Percentiles rank a stretch among this genome's conserved stretches.
Evolutionary conservation across 2,329 filamentous ascomycete genomes (phyloP).

Genomic region (Mariannaea elegans): DNA sequence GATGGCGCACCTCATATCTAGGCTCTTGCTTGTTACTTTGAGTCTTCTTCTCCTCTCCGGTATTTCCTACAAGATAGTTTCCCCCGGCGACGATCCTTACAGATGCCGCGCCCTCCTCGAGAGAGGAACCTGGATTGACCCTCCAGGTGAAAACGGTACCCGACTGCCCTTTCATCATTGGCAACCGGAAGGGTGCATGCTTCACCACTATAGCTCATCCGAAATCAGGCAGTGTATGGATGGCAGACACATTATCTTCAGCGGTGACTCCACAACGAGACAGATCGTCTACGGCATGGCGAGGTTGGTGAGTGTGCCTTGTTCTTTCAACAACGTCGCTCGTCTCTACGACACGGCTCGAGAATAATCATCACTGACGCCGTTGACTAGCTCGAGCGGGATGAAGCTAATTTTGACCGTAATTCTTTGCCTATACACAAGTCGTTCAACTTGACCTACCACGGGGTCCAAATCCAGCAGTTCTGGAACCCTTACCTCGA

Average conservation of each 20-base stretch:
- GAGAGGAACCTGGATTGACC: slow-evolving; percentile 58
- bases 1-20: too few relatives aligned
- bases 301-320: too few relatives aligned
- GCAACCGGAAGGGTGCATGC: slow-evolving; percentile 66
- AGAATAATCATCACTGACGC: too few relatives aligned
- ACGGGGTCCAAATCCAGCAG: slow-evolving; percentile 4
- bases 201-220: slow-evolving; percentile 60
- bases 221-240: slow-evolving; percentile 62
- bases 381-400: neutral
- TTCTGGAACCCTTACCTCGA: slow-evolving; percentile 1
- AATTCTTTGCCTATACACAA: neutral
- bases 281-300: slow-evolving; percentile 60
- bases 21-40: too few relatives aligned
- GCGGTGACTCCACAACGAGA: slow-evolving; percentile 66
- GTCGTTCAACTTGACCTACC: slow-evolving; percentile 8
- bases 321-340: too few relatives aligned
- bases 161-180: slow-evolving; percentile 54
- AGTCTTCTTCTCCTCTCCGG: too few relatives aligned
- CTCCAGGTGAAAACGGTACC: slow-evolving; percentile 40
- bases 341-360: neutral
- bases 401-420: neutral
- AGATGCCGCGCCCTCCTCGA: slow-evolving; percentile 61
- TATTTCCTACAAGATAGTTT: neutral
- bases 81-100: slow-evolving; percentile 52
- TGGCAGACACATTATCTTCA: slow-evolving; percentile 58